These are phyloP conservation scores for Candida railenensis DNA, from an alignment of 805 yeast genomes.

Conservation along the genomic window DNA sequence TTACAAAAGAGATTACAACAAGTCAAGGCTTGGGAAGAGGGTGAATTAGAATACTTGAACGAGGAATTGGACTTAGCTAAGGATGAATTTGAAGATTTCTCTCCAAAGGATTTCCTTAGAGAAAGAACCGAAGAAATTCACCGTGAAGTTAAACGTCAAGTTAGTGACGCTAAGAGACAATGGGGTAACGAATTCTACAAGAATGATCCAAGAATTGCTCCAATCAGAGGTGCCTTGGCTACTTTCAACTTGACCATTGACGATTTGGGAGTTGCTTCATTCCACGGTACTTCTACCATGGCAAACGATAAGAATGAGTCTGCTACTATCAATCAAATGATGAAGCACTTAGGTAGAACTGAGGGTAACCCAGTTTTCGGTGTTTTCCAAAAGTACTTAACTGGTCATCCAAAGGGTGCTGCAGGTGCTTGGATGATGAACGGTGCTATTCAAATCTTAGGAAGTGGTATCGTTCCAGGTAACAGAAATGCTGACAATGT, in stretches of 20 bases:
- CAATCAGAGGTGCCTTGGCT: conserved; percentile 95
- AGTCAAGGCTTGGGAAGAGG: conserved; percentile 80
- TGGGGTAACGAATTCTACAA: conserved; percentile 96
- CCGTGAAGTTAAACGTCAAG: conserved; percentile 81
- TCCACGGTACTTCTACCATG: conserved; percentile 99
- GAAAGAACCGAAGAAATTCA: conserved; percentile 88
- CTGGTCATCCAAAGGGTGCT: conserved; percentile 99
- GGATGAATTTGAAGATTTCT: conserved; percentile 46
- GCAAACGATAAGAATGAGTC: conserved; percentile 99
- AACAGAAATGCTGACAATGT: conserved; percentile 98
- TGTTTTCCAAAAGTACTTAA: conserved; percentile 97
- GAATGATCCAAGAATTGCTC: conserved; percentile 91
- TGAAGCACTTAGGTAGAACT: conserved; percentile 91
- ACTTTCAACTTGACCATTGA: conserved; percentile 90
- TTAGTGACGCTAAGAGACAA: conserved; percentile 82
- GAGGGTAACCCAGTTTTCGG: conserved; percentile 98
- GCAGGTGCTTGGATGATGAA: conserved; percentile 99
- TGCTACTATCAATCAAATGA: conserved; percentile 86
- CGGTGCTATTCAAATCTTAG: conserved; percentile 92
- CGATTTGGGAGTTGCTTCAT: conserved; percentile 93
- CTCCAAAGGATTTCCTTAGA: conserved; percentile 50
- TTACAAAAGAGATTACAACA: conserved; percentile 74
- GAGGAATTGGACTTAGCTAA: conserved; percentile 64
- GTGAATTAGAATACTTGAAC: conserved; percentile 67
- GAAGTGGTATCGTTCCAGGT: conserved; percentile 95